Evolutionary conservation across 345 rosid genomes (phyloP).

Genomic region (Salix udensis): DNA sequence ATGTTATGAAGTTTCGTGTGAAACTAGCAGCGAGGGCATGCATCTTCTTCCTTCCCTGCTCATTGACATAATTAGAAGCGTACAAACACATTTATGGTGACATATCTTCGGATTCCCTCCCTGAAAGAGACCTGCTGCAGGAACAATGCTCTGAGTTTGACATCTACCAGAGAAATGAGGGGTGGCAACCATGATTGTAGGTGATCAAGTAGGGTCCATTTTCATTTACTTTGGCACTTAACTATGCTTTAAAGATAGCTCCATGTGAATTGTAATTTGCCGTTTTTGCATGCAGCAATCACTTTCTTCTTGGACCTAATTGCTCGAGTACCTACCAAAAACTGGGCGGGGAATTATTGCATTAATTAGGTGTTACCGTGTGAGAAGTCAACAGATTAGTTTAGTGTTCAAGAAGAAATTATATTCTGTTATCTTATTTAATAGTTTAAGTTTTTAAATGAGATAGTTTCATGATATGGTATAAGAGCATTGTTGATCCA

Average conservation of each 20-base stretch:
- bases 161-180: background rate
- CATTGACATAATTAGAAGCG: background rate
- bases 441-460: rapidly evolving
- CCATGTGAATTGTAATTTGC: background rate
- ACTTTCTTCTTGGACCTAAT: background rate
- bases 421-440: rapidly evolving
- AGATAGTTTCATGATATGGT: rapidly evolving
- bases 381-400: background rate
- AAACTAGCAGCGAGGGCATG: background rate
- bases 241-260: no score
- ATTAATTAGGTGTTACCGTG: background rate
- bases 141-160: background rate
- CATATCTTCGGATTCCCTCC: slow-evolving; percentile 29
- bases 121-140: slow-evolving; percentile 15
- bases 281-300: background rate
- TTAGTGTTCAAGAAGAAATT: no score
- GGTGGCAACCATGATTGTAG: background rate
- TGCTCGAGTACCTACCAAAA: background rate
- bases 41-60: background rate
- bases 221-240: background rate
- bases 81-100: slow-evolving; percentile 17
- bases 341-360: background rate
- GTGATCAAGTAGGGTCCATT: background rate
- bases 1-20: background rate
- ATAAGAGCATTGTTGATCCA: rapidly evolving